Conservation (phyloP, 192 early-diverging fungal genomes). For the Lunasporangiospora selenospora region DNA sequence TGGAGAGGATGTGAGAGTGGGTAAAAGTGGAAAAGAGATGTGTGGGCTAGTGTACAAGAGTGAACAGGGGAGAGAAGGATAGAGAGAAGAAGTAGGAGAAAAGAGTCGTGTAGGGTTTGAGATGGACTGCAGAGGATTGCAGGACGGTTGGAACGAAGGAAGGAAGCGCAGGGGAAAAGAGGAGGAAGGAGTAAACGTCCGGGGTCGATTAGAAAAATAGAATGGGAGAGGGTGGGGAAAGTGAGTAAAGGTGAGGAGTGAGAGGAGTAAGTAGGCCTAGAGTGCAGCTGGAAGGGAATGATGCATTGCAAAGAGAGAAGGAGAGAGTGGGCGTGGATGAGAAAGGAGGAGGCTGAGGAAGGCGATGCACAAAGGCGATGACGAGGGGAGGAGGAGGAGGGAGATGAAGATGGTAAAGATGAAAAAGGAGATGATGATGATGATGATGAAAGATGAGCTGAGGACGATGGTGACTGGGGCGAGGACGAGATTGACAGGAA, state of each 20-base stretch:
- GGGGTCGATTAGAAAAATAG: neutral
- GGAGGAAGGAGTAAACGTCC: neutral
- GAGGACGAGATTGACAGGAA: neutral
- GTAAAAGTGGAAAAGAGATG: neutral
- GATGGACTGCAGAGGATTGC: no score
- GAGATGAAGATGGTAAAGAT: neutral
- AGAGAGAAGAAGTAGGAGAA: no score
- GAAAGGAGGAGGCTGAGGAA: neutral
- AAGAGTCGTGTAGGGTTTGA: no score
- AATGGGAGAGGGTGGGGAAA: neutral
- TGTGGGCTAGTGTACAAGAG: no score
- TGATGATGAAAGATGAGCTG: neutral
- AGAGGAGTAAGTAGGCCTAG: conserved; percentile 1
- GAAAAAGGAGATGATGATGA: neutral
- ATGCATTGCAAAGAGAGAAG: neutral
- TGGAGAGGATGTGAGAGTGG: neutral
- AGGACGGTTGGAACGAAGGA: neutral
- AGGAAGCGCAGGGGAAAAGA: neutral
- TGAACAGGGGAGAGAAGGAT: no score
- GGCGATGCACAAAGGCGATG: neutral
- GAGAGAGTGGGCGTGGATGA: neutral
- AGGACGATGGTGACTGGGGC: neutral
- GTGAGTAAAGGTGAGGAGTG: neutral
- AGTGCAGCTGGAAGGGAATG: neutral
- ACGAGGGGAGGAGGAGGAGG: neutral